Percentiles rank a stretch among this genome's conserved stretches.
Conservation (phyloP, 441 rosid genomes). For the Omphalea diandra region DNA sequence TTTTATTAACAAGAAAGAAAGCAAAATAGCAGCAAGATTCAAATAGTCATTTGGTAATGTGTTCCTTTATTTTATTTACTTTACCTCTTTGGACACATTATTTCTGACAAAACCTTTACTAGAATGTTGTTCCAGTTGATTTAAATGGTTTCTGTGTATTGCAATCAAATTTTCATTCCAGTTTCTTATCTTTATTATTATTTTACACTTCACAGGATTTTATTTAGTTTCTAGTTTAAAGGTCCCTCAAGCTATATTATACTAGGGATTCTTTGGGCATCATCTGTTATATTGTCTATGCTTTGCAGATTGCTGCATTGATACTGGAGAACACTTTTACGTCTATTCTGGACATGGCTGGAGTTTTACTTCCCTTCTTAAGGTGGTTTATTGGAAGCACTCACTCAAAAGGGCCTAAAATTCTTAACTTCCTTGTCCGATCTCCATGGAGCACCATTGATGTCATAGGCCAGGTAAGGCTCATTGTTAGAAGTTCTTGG, state of each 20-base stretch:
- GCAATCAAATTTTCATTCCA: neutral
- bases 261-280: neutral
- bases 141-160: neutral
- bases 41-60: neutral
- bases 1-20: neutral
- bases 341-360: slow-evolving; percentile 98
- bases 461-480: slow-evolving; percentile 71
- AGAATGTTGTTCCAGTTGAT: neutral
- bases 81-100: neutral
- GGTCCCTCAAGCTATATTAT: too few species aligned
- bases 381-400: slow-evolving; percentile 95
- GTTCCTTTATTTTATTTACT: neutral
- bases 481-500: slow-evolving; percentile 19
- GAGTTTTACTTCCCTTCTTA: slow-evolving; percentile 83
- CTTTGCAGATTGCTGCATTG: slow-evolving; percentile 64
- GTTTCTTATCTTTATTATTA: neutral
- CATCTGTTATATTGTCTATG: slow-evolving; percentile 22
- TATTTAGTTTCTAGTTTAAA: neutral
- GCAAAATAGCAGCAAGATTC: neutral
- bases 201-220: neutral
- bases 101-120: neutral
- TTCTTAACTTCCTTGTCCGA: slow-evolving; percentile 86
- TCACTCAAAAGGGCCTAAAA: slow-evolving; percentile 67
- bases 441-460: slow-evolving; percentile 97
- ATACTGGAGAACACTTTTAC: slow-evolving; percentile 94